Conservation (phyloP, 164 flowering plant species). For the Vitis amurensis region DNA sequence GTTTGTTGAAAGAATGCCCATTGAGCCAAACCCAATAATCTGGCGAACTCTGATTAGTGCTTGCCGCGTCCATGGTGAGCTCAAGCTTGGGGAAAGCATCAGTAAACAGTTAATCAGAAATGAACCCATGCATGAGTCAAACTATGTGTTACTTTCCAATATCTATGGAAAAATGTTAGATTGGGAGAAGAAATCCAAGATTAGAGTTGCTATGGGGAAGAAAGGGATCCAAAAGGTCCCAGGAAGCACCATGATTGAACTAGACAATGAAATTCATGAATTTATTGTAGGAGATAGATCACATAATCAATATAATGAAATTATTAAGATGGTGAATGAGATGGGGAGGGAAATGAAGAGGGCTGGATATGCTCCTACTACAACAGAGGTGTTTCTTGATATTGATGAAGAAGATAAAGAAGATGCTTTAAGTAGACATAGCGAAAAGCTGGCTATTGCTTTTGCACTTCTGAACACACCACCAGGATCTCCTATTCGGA, state of each 20-base stretch:
- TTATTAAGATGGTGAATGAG: slow-evolving; percentile 48
- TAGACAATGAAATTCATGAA: slow-evolving; percentile 41
- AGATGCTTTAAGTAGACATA: slow-evolving; percentile 44
- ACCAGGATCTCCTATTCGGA: slow-evolving; percentile 39
- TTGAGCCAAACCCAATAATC: slow-evolving; percentile 42
- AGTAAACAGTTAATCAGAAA: slow-evolving; percentile 28
- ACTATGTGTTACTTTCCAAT: slow-evolving; percentile 52
- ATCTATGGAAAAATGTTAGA: slow-evolving; percentile 42
- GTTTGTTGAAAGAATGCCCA: slow-evolving; percentile 45
- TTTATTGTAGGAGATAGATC: slow-evolving; percentile 49
- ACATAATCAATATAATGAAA: slow-evolving; percentile 32
- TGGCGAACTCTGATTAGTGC: slow-evolving; percentile 44
- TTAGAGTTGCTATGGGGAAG: slow-evolving; percentile 45
- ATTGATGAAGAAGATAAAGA: slow-evolving; percentile 52
- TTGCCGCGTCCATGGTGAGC: slow-evolving; percentile 42
- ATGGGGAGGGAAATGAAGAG: slow-evolving; percentile 38
- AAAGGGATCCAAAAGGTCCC: slow-evolving; percentile 47
- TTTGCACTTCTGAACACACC: slow-evolving; percentile 44
- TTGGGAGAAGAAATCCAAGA: slow-evolving; percentile 41
- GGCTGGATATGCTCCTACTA: slow-evolving; percentile 43
- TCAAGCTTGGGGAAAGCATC: slow-evolving; percentile 42
- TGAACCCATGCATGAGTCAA: slow-evolving; percentile 43
- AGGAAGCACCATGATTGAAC: slow-evolving; percentile 54
- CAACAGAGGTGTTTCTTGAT: slow-evolving; percentile 41
- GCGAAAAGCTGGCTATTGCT: slow-evolving; percentile 54